Base-by-base conservation (phyloP, 441 rosid species). In the Arabidopsis hybrid region DNA sequence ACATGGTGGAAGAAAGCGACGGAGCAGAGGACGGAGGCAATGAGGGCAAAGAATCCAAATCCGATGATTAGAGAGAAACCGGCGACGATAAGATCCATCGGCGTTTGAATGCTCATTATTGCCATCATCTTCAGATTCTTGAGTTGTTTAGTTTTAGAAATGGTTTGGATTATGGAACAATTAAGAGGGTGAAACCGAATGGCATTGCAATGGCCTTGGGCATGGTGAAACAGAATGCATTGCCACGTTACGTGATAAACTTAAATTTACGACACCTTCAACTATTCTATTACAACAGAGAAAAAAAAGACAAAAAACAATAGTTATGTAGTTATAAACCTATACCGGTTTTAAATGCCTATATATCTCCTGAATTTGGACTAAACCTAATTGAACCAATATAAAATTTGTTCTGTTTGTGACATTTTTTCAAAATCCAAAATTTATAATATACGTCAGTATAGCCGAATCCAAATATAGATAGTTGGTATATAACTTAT, bases 61-160 rank as follows among this genome's bases (percentile, higher is more conserved):
- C 92, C 91, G 38, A 91, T 83, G 83, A 84, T 61, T 26, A 93
- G 73, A 17, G 93, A 93, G 67, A 89, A 65, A 38, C 91, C 87
- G 3, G 93, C 97, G 66, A 88, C 84, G 35, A 79, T 69, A 62
- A 88, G 78, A 84, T 93, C 98, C 75, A 85, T 18, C 3, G 84
- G 31, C 47, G 83, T 62, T 66, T 66, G 61, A 39, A 66, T 49
- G 52, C 55, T 59, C 32, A 86, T 68, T 6, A 86, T 87, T 80
- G 81, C 65, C 58, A 86, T 75, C 70, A 69, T 53, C 73, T 49
- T 50, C 31, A 29, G 59, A 39, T 13, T 42, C 6, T 40, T 40
- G n/a, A 40, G n/a, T 11, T 11, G 45, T 40, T 40, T 11, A n/a
- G 26, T n/a, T 61, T 26, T 26, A 38, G 47, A 18, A 49, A 36